Conservation (phyloP, 2,329 filamentous ascomycete genomes). For the Pseudogymnoascus sp. region DNA sequence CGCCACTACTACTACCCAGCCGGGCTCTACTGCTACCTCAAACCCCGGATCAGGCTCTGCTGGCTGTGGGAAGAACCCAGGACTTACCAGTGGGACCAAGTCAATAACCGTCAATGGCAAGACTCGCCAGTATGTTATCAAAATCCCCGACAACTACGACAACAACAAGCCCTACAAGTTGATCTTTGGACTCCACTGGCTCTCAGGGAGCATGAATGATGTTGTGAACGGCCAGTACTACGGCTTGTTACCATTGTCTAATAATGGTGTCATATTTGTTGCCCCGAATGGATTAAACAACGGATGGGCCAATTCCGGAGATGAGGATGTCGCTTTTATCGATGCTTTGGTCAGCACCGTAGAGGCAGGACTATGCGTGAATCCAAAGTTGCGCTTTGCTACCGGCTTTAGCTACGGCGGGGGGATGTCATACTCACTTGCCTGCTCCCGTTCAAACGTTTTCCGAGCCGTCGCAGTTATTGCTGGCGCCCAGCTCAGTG, state of each 20-base stretch:
- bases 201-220: slow-evolving; percentile 33
- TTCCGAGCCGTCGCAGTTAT: slow-evolving; percentile 30
- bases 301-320: slow-evolving; percentile 31
- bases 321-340: slow-evolving; percentile 31
- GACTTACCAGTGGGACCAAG: slow-evolving; percentile 27
- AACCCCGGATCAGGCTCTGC: slow-evolving; percentile 15
- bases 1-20: neutral
- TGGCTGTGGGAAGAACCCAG: slow-evolving; percentile 31
- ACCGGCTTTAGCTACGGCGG: slow-evolving; percentile 32
- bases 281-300: slow-evolving; percentile 28
- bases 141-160: slow-evolving; percentile 35
- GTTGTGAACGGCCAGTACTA: slow-evolving; percentile 32
- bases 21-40: neutral
- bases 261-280: slow-evolving; percentile 30
- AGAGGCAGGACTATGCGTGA: slow-evolving; percentile 29
- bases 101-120: slow-evolving; percentile 33
- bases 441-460: slow-evolving; percentile 28
- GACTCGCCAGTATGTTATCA: slow-evolving; percentile 33
- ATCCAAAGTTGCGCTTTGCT: slow-evolving; percentile 28
- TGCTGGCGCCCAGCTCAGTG: slow-evolving; percentile 24
- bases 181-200: slow-evolving; percentile 37
- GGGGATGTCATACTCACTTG: slow-evolving; percentile 30
- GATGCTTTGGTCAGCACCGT: slow-evolving; percentile 27
- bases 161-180: slow-evolving; percentile 32
- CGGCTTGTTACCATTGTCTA: slow-evolving; percentile 26